These are phyloP conservation scores for Volvox carteri DNA, from an alignment of 163 green algal genomes.

Conservation along the genomic window DNA sequence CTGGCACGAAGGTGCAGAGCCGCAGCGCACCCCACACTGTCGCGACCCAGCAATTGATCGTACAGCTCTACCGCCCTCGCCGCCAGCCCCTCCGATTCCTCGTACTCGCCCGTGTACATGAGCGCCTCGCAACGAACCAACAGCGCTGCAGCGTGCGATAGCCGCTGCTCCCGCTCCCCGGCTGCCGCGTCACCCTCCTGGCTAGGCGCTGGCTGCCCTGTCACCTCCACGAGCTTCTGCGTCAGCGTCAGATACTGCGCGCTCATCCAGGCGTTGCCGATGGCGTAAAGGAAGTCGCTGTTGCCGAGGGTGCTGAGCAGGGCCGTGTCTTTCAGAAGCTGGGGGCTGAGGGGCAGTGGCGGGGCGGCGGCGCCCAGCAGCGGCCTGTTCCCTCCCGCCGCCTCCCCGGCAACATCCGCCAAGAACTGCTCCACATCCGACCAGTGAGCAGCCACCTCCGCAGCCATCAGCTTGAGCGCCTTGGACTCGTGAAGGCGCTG, in stretches of 20 bases:
- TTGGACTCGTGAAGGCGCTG: slow-evolving; percentile 5
- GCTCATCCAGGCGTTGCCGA: slow-evolving; percentile 29
- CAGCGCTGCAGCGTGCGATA: not conserved
- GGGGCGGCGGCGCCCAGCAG: not conserved
- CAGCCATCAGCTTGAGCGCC: slow-evolving; percentile 10
- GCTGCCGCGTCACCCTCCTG: not conserved
- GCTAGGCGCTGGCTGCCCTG: not conserved
- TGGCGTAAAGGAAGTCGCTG: slow-evolving; percentile 30
- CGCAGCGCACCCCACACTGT: slow-evolving; percentile 13
- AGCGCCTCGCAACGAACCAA: slow-evolving; percentile 6
- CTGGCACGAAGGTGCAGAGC: slow-evolving; percentile 7
- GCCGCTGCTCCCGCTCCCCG: not conserved
- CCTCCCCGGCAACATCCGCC: slow-evolving; percentile 16
- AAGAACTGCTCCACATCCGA: slow-evolving; percentile 35
- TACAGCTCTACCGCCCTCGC: not conserved
- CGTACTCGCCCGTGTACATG: slow-evolving; percentile 18
- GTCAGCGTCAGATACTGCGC: not conserved
- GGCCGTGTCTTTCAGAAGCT: not conserved
- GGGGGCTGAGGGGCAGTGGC: not conserved
- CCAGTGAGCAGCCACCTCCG: slow-evolving; percentile 22
- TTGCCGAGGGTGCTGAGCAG: not conserved
- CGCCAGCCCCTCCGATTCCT: not conserved
- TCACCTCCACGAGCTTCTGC: slow-evolving; percentile 8
- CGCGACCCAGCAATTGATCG: not conserved
- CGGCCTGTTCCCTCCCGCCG: not conserved